Percentiles rank a stretch among this genome's conserved stretches.
Evolutionary conservation across 1,139 yeast genomes (phyloP).

Genomic region (Suhomyces taliae): DNA sequence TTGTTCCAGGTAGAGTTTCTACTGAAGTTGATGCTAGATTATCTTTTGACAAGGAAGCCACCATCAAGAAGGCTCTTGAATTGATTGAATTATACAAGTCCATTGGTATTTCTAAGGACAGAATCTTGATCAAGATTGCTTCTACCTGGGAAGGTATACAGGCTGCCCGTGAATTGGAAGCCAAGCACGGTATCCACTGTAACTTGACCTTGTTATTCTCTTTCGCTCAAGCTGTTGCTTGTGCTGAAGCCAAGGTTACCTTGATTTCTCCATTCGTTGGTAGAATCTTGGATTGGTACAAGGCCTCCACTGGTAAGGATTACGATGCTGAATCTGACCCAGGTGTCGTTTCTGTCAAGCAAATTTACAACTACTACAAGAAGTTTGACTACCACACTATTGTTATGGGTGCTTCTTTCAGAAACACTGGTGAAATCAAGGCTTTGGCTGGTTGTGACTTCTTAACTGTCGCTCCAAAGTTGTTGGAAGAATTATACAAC

Average conservation of each 20-base stretch:
- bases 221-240: constrained; percentile 96
- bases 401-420: constrained; percentile 99
- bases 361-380: constrained; percentile 96
- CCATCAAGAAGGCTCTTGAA: constrained; percentile 87
- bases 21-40: constrained; percentile 99
- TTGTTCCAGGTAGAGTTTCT: constrained; percentile 98
- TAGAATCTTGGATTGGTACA: constrained; percentile 98
- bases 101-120: constrained; percentile 81
- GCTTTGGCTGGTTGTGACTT: constrained; percentile 97
- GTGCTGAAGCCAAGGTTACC: constrained; percentile 97
- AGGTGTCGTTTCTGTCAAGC: constrained; percentile 89
- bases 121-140: constrained; percentile 93
- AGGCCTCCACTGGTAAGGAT: constrained; percentile 87
- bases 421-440: constrained; percentile 95
- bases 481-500: constrained; percentile 85
- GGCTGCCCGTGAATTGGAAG: constrained; percentile 95
- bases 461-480: constrained; percentile 92
- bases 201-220: constrained; percentile 95
- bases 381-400: constrained; percentile 94
- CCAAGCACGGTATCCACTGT: constrained; percentile 87
- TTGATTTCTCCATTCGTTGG: constrained; percentile 99
- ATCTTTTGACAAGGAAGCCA: constrained; percentile 91
- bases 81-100: constrained; percentile 82
- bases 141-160: constrained; percentile 99
- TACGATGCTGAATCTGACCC: constrained; percentile 86